Evolutionary conservation across 2,329 filamentous ascomycete species (phyloP).

Genomic region (Xylariaceae sp.): DNA sequence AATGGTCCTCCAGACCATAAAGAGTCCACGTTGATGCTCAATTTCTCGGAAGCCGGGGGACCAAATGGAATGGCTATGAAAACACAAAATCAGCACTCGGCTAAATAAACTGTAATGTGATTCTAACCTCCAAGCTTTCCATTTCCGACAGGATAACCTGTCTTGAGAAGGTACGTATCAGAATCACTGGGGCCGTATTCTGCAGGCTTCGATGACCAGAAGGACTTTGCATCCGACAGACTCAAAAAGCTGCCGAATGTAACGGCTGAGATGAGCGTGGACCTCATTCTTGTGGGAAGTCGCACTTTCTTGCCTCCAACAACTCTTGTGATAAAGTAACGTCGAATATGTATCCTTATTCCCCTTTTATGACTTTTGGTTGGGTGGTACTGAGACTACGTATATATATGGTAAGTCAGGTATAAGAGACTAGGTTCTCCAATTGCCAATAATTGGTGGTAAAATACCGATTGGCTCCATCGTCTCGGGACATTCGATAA

Average conservation of each 20-base stretch:
- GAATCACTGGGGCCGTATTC: conserved; percentile 26
- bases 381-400: not conserved
- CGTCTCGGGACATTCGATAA: conserved; percentile 11
- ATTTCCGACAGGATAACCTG: conserved; percentile 56
- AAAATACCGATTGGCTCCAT: conserved; percentile 20
- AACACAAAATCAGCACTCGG: conserved; percentile 6
- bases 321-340: conserved; percentile 1
- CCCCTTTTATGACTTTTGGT: not conserved
- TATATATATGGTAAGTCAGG: not conserved
- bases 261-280: not conserved
- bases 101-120: not conserved
- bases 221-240: conserved; percentile 18
- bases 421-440: not conserved
- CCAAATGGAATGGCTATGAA: conserved; percentile 51
- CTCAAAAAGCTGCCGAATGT: not conserved
- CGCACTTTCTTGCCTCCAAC: not conserved
- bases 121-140: conserved; percentile 51
- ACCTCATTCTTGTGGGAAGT: conserved; percentile 13
- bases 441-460: conserved; percentile 22
- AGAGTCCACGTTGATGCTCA: conserved; percentile 56
- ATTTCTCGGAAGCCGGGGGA: conserved; percentile 48
- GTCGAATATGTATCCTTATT: not conserved
- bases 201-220: conserved; percentile 32
- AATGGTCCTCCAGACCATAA: conserved; percentile 60
- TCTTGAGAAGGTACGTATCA: conserved; percentile 41